Evolutionary conservation across 2,329 filamentous ascomycete genomes (phyloP).

Genomic region (Biscogniauxia mediterranea): DNA sequence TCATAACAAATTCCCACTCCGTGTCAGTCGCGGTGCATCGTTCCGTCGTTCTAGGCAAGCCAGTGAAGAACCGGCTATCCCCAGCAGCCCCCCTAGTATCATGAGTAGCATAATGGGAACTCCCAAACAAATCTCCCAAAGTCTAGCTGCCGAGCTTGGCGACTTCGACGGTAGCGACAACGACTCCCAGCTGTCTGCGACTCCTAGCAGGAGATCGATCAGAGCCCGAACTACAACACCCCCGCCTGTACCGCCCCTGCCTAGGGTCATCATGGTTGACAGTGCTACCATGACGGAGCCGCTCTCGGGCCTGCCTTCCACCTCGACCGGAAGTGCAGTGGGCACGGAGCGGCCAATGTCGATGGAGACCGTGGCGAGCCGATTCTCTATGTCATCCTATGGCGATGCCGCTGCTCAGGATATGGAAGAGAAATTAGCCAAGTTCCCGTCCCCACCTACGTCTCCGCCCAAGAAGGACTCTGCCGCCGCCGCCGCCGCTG

Average conservation of each 20-base stretch:
- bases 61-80: slow-evolving; percentile 57
- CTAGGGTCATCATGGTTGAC: slow-evolving; percentile 57
- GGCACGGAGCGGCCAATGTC: slow-evolving; percentile 39
- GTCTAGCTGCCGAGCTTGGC: slow-evolving; percentile 85
- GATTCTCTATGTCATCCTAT: slow-evolving; percentile 48
- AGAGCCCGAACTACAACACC: slow-evolving; percentile 43
- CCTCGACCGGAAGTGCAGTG: slow-evolving; percentile 28
- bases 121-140: slow-evolving; percentile 60
- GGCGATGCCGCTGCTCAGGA: slow-evolving; percentile 54
- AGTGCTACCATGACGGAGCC: slow-evolving; percentile 61
- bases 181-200: slow-evolving; percentile 57
- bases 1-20: slow-evolving; percentile 69
- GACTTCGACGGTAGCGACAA: slow-evolving; percentile 76
- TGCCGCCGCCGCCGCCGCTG: slow-evolving; percentile 27
- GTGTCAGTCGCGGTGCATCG: slow-evolving; percentile 62
- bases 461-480: slow-evolving; percentile 35
- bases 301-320: slow-evolving; percentile 29
- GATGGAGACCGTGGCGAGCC: slow-evolving; percentile 44
- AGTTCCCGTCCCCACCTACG: slow-evolving; percentile 54
- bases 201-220: slow-evolving; percentile 52
- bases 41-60: slow-evolving; percentile 59
- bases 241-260: slow-evolving; percentile 49
- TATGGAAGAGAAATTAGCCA: slow-evolving; percentile 51
- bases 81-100: slow-evolving; percentile 60
- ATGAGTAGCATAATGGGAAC: slow-evolving; percentile 47